Conservation (phyloP, 2,329 filamentous ascomycete genomes). For the Exophiala lecanii-corni region DNA sequence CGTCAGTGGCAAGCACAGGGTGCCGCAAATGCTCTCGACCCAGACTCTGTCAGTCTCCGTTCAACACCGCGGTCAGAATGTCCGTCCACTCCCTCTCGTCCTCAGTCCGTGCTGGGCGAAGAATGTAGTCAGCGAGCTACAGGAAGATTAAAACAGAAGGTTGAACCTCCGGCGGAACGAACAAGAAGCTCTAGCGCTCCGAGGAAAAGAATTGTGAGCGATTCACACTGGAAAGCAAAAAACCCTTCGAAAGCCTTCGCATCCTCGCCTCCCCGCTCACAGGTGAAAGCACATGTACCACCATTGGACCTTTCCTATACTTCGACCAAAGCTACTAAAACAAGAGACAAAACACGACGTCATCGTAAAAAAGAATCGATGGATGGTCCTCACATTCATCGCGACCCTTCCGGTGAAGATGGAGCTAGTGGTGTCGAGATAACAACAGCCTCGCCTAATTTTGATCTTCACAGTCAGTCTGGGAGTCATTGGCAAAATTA, state of each 20-base stretch:
- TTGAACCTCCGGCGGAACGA: conserved; percentile 24
- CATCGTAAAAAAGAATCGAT: background rate
- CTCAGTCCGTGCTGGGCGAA: conserved; percentile 14
- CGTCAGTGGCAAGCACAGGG: conserved; percentile 80
- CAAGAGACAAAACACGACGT: too few relatives aligned
- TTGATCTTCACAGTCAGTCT: background rate
- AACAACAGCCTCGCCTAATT: background rate
- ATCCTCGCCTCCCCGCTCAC: conserved; percentile 1
- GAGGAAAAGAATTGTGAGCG: conserved; percentile 88
- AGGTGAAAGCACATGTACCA: conserved; percentile 22
- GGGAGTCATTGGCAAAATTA: background rate
- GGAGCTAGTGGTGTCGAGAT: background rate
- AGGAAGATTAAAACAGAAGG: conserved; percentile 17
- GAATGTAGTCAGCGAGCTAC: conserved; percentile 8
- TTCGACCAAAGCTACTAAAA: conserved; percentile 16
- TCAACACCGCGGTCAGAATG: conserved; percentile 22
- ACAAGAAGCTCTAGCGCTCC: conserved; percentile 57
- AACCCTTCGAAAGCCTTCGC: conserved; percentile 6
- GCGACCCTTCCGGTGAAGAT: background rate
- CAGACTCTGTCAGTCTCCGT: conserved; percentile 25
- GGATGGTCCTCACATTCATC: background rate
- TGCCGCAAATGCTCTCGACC: conserved; percentile 43
- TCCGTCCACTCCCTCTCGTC: conserved; percentile 9
- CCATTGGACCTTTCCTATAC: conserved; percentile 21
- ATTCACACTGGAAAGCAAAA: conserved; percentile 71